Conservation (phyloP, 192 early-diverging fungal species). For the Podochytrium sp. region DNA sequence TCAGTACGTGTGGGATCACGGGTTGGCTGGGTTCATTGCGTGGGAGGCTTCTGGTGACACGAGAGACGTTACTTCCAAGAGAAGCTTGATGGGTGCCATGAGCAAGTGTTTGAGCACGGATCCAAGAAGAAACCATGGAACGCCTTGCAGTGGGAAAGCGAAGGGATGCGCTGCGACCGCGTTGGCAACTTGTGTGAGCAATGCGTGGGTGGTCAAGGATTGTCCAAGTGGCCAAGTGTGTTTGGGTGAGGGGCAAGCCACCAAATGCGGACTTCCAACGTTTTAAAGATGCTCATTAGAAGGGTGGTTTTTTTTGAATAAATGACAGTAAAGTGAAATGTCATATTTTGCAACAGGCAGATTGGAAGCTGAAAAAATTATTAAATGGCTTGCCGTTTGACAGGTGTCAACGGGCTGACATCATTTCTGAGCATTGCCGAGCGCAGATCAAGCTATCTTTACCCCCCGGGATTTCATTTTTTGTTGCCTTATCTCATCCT, state of each 20-base stretch:
- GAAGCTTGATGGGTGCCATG: conserved; percentile 4
- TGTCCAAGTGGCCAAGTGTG: background rate
- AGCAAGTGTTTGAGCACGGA: background rate
- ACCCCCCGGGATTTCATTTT: no score
- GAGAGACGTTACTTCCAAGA: background rate
- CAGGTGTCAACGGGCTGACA: no score
- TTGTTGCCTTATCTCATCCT: no score
- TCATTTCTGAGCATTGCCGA: no score
- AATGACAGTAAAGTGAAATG: no score
- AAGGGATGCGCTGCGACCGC: background rate
- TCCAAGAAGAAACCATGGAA: background rate
- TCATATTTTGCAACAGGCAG: no score
- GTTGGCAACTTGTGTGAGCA: background rate
- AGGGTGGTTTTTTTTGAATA: no score
- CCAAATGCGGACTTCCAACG: conserved; percentile 6
- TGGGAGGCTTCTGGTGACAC: conserved; percentile 39
- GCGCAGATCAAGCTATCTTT: no score
- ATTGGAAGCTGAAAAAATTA: no score
- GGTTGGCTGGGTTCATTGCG: conserved; percentile 51
- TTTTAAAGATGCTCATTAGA: no score
- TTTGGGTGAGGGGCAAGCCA: background rate
- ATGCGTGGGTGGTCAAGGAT: conserved; percentile 1
- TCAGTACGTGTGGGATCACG: conserved; percentile 44
- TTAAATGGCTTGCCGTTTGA: no score
- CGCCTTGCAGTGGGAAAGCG: background rate